Conservation (phyloP, 352 stramenopile genomes). For the Saprolegnia diclina region DNA sequence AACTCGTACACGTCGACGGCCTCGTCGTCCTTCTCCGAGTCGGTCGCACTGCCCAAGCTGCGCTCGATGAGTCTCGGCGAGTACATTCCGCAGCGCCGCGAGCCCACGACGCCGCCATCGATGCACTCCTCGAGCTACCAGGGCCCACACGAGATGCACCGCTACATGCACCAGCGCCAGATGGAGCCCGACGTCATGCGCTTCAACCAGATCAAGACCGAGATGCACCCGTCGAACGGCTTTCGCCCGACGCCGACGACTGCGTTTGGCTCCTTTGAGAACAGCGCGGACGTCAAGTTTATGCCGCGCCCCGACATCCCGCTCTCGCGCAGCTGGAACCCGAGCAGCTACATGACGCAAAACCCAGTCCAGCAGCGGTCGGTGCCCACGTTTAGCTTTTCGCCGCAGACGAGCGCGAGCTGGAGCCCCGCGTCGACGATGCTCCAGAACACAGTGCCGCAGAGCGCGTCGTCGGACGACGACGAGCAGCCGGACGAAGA, state of each 20-base stretch:
- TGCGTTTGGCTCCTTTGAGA: conserved; percentile 3
- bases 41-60: conserved; percentile 13
- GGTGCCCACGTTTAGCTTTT: conserved; percentile 16
- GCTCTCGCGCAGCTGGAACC: conserved; percentile 18
- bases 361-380: neutral
- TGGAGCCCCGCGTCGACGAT: conserved; percentile 19
- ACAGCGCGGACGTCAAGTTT: neutral
- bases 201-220: conserved; percentile 22
- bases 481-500: conserved; percentile 26
- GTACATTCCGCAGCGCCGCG: conserved; percentile 14
- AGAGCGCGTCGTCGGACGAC: conserved; percentile 11
- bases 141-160: neutral
- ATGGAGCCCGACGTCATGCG: conserved; percentile 17
- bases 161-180: neutral
- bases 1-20: conserved; percentile 16
- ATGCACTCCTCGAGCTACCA: conserved; percentile 10
- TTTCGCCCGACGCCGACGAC: conserved; percentile 3
- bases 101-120: neutral
- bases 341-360: neutral
- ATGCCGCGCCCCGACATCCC: conserved; percentile 5
- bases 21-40: neutral
- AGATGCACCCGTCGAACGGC: neutral
- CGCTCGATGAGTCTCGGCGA: conserved; percentile 26
- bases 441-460: neutral
- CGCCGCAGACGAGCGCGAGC: conserved; percentile 11